Base-by-base conservation (phyloP, 192 early-diverging fungal species). In the Coemansia sp. region DNA sequence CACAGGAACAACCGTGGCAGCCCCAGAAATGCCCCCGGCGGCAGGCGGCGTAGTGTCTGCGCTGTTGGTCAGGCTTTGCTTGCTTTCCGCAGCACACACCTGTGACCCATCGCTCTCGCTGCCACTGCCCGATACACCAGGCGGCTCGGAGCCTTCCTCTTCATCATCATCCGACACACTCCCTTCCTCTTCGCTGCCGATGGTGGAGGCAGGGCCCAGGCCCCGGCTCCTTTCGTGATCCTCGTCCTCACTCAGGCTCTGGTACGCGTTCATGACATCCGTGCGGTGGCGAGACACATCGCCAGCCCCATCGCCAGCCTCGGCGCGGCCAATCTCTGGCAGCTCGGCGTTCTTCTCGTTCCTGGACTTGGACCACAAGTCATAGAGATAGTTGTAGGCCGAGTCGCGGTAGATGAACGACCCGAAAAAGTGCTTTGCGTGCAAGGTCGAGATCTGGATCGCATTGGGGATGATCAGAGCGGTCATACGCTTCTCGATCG, bases 401-500 rank as follows among this genome's bases (percentile, higher is more conserved):
- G 73, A 78, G 38, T 94, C 91, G 40, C 91, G 87, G 29, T 85
- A 84, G 5, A 94, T 65, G 46, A 94, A 91, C 4, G 91, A 94
- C 4, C 85, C 81, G 45, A 94, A 94, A 29, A 85, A 84, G 46
- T 91, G 83, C 71, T 78, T 87, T 34, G 77, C 69, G 38, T 77
- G 77, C 30, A 70, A 53, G 34, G 89, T 89, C n/a, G 84, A 78
- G 18, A 94, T 72, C 60, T 82, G 78, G 52, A 94, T 89, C 1
- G 91, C 91, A 54, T 94, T 94, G 21, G 89, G 91, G 40, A 94
- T 88, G 32, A 94, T 79, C 33, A 85, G 69, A 18, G 89, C 91
- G 0, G 87, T 90, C 67, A 82, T 80, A 20, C 82, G 76, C 61
- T 94, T 94, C 38, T 94, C 91, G 28, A 94, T 87, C 1, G 82